Conservation (phyloP, 306 rosid species). For the Castanea sativa region DNA sequence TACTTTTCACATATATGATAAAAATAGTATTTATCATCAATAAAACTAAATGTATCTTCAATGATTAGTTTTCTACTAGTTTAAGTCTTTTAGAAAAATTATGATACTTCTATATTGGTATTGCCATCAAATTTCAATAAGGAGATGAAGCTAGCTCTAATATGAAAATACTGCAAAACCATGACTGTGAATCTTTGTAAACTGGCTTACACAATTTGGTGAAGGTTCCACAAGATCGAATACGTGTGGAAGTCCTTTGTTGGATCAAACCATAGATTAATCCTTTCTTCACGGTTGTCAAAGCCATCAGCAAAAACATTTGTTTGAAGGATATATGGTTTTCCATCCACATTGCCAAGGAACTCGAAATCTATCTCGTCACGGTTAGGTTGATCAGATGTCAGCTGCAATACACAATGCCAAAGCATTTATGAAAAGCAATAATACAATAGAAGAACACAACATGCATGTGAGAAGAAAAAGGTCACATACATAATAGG, state of each 20-base stretch:
- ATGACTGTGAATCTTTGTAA: neutral
- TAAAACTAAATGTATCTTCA: too few relatives aligned
- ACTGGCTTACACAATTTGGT: slow-evolving; percentile 77
- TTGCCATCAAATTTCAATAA: neutral
- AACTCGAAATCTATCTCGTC: slow-evolving; percentile 91
- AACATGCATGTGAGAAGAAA: neutral
- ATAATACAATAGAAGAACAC: neutral
- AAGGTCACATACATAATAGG: slow-evolving; percentile 61
- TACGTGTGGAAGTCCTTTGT: slow-evolving; percentile 78
- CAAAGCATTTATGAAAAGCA: neutral
- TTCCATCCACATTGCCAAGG: slow-evolving; percentile 75
- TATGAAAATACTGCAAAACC: too few relatives aligned
- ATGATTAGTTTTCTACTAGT: too few relatives aligned
- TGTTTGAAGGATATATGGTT: slow-evolving; percentile 79
- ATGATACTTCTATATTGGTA: too few relatives aligned
- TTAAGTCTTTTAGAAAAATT: too few relatives aligned
- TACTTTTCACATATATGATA: too few relatives aligned
- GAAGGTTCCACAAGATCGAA: slow-evolving; percentile 81
- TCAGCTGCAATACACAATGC: slow-evolving; percentile 46
- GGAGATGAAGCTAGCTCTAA: too few relatives aligned
- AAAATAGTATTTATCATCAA: too few relatives aligned
- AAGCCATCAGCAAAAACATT: slow-evolving; percentile 74
- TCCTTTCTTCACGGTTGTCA: slow-evolving; percentile 81
- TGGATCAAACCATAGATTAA: slow-evolving; percentile 94
- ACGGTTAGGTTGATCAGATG: slow-evolving; percentile 84